Conservation (phyloP, 106 monocot species). For the Posidonia australis region DNA sequence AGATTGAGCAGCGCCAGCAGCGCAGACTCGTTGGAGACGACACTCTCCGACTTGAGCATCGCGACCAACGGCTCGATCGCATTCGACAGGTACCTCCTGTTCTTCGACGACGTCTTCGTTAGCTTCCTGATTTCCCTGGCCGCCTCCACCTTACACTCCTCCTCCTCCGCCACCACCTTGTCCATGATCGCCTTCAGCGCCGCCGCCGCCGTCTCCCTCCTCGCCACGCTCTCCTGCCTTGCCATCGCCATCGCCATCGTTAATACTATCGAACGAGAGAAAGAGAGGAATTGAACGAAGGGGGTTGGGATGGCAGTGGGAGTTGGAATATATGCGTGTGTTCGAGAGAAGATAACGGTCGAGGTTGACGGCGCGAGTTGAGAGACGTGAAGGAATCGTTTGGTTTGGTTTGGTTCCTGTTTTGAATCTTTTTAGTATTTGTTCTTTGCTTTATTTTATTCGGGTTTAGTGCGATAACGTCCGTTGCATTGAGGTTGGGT, state of each 20-base stretch:
- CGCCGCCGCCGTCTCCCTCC: conserved; percentile 1
- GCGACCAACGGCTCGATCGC: conserved; percentile 38
- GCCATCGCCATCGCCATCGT: not conserved
- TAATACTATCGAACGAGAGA: not conserved
- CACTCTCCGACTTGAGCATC: conserved; percentile 33
- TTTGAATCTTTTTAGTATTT: too few relatives aligned
- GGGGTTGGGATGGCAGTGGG: too few relatives aligned
- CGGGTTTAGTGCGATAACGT: too few relatives aligned
- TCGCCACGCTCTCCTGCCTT: not conserved
- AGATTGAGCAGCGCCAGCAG: conserved; percentile 78
- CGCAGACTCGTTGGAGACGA: conserved; percentile 33
- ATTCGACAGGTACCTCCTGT: conserved; percentile 17
- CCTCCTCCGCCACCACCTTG: not conserved
- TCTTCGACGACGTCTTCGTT: conserved; percentile 23
- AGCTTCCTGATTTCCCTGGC: conserved; percentile 8
- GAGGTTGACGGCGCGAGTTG: too few relatives aligned
- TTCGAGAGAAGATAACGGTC: too few relatives aligned
- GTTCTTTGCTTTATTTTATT: too few relatives aligned
- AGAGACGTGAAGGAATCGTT: too few relatives aligned
- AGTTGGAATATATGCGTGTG: too few relatives aligned
- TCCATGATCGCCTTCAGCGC: not conserved
- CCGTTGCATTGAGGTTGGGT: too few relatives aligned
- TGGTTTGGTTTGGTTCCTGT: too few relatives aligned
- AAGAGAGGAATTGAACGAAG: not conserved
- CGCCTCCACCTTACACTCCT: not conserved